phyloP scores from a whole-genome alignment of 2,329 filamentous ascomycete species.

The Claviceps sp. region DNA sequence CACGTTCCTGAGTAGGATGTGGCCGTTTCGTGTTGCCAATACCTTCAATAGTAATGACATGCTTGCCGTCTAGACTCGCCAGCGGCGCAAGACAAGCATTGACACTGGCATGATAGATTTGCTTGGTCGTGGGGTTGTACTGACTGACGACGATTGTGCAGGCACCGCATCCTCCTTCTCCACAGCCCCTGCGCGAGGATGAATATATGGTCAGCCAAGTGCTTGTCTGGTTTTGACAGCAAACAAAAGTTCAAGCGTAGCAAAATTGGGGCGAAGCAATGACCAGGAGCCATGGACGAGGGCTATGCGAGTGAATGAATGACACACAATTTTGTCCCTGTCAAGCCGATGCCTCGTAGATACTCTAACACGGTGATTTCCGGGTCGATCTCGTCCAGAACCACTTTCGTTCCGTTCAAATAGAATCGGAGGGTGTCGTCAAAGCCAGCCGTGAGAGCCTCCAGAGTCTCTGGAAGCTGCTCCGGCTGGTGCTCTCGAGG shows the following conservation, averaged over 20 bases:
- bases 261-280: too few species aligned
- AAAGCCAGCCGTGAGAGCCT: constrained; percentile 55
- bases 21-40: constrained; percentile 80
- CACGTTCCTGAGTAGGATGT: constrained; percentile 80
- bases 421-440: constrained; percentile 87
- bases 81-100: constrained; percentile 92
- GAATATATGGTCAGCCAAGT: not conserved
- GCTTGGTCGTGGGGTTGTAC: constrained; percentile 79
- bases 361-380: constrained; percentile 90
- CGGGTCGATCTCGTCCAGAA: constrained; percentile 76
- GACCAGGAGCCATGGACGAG: not conserved
- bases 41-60: constrained; percentile 94
- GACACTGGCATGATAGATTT: constrained; percentile 91
- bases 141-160: constrained; percentile 94
- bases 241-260: not conserved
- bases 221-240: not conserved
- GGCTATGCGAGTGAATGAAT: not conserved
- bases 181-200: constrained; percentile 51
- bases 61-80: constrained; percentile 88
- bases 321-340: constrained; percentile 73
- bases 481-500: constrained; percentile 39
- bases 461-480: constrained; percentile 18
- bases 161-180: constrained; percentile 90
- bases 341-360: constrained; percentile 79
- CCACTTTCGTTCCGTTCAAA: constrained; percentile 83